Evolutionary conservation across 2,329 filamentous ascomycete species (phyloP).

Genomic region (Chaetomium globosum): DNA sequence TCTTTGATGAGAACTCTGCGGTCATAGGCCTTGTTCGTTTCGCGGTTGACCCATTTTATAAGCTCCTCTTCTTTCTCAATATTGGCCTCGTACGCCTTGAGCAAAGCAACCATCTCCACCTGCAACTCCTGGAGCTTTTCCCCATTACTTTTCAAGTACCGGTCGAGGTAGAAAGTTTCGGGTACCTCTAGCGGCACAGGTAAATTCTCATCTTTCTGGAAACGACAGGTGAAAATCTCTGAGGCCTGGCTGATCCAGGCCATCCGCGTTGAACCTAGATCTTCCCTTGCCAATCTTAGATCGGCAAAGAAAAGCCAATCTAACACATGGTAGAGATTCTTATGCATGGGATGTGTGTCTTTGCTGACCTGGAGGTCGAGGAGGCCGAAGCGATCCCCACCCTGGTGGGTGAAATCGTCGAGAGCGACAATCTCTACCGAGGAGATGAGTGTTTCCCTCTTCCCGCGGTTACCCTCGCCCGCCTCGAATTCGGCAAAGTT

Average conservation of each 20-base stretch:
- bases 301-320: slow-evolving; percentile 35
- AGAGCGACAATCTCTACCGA: slow-evolving; percentile 24
- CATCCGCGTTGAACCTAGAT: slow-evolving; percentile 23
- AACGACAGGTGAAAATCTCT: slow-evolving; percentile 34
- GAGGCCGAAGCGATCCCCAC: slow-evolving; percentile 25
- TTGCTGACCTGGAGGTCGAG: slow-evolving; percentile 28
- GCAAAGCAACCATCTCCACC: slow-evolving; percentile 20
- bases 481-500: slow-evolving; percentile 40
- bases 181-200: slow-evolving; percentile 32
- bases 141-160: slow-evolving; percentile 31
- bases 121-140: slow-evolving; percentile 28
- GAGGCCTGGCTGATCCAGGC: slow-evolving; percentile 31
- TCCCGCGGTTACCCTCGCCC: background rate
- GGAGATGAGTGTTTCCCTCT: slow-evolving; percentile 21
- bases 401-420: slow-evolving; percentile 7
- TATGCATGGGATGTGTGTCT: slow-evolving; percentile 17
- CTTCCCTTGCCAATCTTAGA: slow-evolving; percentile 23
- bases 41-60: slow-evolving; percentile 25
- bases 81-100: slow-evolving; percentile 21
- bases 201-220: slow-evolving; percentile 25
- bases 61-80: slow-evolving; percentile 22
- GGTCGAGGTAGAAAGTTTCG: slow-evolving; percentile 37
- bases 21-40: slow-evolving; percentile 25
- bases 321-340: slow-evolving; percentile 32
- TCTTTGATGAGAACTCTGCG: slow-evolving; percentile 26